phyloP scores from a whole-genome alignment of 352 stramenopile species.

The Achlya hypogyna region DNA sequence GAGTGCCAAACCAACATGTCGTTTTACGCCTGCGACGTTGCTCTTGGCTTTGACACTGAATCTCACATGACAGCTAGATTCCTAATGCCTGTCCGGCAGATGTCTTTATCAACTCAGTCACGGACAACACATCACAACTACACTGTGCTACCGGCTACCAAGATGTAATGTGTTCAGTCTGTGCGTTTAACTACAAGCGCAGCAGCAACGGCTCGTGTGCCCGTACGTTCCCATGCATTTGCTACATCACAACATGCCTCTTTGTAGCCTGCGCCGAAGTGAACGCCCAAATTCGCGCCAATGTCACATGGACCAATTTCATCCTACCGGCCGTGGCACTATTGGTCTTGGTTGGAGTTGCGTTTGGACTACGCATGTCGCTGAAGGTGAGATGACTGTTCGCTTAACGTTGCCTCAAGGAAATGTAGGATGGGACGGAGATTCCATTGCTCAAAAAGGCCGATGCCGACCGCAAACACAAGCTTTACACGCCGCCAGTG shows the following conservation, averaged over 20 bases:
- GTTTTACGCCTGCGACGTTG: conserved; percentile 61
- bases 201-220: conserved; percentile 42
- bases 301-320: conserved; percentile 26
- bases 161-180: conserved; percentile 41
- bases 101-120: conserved; percentile 32
- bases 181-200: conserved; percentile 33
- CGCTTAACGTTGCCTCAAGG: conserved; percentile 24
- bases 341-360: background rate
- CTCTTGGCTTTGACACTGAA: background rate
- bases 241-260: background rate
- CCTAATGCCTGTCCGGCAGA: conserved; percentile 37
- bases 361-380: conserved; percentile 19
- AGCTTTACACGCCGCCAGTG: background rate
- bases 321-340: conserved; percentile 33
- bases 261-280: conserved; percentile 35
- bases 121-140: conserved; percentile 19
- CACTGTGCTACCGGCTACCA: conserved; percentile 24
- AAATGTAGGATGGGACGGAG: conserved; percentile 10
- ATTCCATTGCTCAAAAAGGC: background rate
- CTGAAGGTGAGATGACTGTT: conserved; percentile 28
- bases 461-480: conserved; percentile 1
- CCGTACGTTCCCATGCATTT: conserved; percentile 29
- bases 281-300: conserved; percentile 30
- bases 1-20: conserved; percentile 40
- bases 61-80: conserved; percentile 24